Conservation (phyloP, 768 basidiomycete genomes). For the Suillus decipiens region DNA sequence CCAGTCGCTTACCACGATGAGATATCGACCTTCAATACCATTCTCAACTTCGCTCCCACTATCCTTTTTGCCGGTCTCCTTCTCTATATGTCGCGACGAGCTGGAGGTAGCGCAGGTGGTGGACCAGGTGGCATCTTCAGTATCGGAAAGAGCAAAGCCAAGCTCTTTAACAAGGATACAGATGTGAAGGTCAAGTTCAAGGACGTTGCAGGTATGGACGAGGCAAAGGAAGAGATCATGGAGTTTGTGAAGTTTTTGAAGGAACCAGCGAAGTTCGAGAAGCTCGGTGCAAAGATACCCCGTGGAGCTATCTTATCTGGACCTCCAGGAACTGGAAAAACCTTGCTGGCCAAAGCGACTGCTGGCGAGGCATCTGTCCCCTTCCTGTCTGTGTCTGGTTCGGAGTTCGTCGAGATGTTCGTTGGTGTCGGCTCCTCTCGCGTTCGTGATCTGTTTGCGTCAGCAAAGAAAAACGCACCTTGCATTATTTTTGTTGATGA, state of each 20-base stretch:
- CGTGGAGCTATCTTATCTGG: constrained; percentile 94
- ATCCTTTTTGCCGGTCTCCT: constrained; percentile 88
- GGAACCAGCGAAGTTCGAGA: constrained; percentile 92
- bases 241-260: constrained; percentile 99
- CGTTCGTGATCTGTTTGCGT: constrained; percentile 96
- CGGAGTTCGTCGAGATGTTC: constrained; percentile 99
- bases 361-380: constrained; percentile 98
- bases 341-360: constrained; percentile 95
- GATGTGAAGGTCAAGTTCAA: constrained; percentile 92
- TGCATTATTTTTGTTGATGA: constrained; percentile 99
- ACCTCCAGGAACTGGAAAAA: constrained; percentile 98
- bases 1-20: constrained; percentile 98
- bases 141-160: constrained; percentile 94
- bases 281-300: constrained; percentile 96
- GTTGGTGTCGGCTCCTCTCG: constrained; percentile 98
- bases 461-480: constrained; percentile 96
- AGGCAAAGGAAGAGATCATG: constrained; percentile 99
- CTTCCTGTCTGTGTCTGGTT: constrained; percentile 97
- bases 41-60: constrained; percentile 94
- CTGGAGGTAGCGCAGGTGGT: constrained; percentile 57
- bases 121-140: constrained; percentile 91
- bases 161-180: constrained; percentile 95
- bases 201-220: constrained; percentile 99
- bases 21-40: constrained; percentile 77
- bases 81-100: constrained; percentile 81